A percentile compares a stretch with the other conserved stretches of the same genome.
phyloP scores from a whole-genome alignment of 2,329 filamentous ascomycete species.

The Sporothrix luriei region DNA sequence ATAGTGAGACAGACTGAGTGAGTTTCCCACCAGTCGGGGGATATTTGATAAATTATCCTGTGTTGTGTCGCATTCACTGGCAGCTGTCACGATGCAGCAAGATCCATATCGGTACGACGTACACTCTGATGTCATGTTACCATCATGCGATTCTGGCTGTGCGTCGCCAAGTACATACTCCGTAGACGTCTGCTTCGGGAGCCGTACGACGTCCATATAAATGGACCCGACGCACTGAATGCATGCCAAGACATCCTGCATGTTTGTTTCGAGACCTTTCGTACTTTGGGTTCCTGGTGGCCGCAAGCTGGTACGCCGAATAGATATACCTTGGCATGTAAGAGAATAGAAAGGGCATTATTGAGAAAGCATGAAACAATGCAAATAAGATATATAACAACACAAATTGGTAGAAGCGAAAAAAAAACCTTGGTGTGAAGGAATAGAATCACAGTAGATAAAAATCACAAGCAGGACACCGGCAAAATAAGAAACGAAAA shows the following conservation, averaged over 20 bases:
- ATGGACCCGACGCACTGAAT: neutral
- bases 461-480: neutral
- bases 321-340: neutral
- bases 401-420: slow-evolving; percentile 25
- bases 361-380: slow-evolving; percentile 2
- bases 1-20: neutral
- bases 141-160: neutral
- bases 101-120: too few species aligned
- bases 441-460: neutral
- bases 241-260: neutral
- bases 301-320: neutral
- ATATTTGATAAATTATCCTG: neutral
- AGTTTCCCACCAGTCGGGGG: neutral
- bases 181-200: neutral
- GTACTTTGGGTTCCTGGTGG: neutral
- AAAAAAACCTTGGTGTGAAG: neutral
- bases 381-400: slow-evolving; percentile 26
- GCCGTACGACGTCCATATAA: too few species aligned
- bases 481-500: neutral
- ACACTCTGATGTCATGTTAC: neutral
- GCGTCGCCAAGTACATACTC: neutral
- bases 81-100: neutral
- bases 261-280: neutral
- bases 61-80: neutral
- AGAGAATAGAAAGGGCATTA: neutral